These are phyloP conservation scores for Lentinus tigrinus DNA, from an alignment of 768 basidiomycete genomes.

Conservation along the genomic window DNA sequence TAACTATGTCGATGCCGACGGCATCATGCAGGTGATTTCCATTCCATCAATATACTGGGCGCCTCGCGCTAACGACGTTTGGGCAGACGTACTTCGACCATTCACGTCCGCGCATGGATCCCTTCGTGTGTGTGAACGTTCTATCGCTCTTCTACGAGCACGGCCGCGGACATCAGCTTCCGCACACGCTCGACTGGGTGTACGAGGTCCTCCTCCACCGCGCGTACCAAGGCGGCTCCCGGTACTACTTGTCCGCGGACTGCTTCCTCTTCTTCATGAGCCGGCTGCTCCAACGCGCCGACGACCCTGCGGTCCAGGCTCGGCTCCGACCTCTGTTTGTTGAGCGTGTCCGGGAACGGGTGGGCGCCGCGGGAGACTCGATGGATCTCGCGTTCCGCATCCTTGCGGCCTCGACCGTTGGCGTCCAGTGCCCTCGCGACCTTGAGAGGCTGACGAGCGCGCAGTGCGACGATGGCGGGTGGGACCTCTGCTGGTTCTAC, in stretches of 20 bases:
- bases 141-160: slow-evolving; percentile 49
- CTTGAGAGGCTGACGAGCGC: slow-evolving; percentile 42
- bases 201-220: slow-evolving; percentile 48
- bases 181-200: slow-evolving; percentile 47
- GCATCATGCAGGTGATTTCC: slow-evolving; percentile 36
- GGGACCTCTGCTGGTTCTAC: slow-evolving; percentile 56
- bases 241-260: slow-evolving; percentile 53
- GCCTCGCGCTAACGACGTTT: background rate
- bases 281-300: slow-evolving; percentile 40
- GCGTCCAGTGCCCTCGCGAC: slow-evolving; percentile 30
- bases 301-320: slow-evolving; percentile 34
- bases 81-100: slow-evolving; percentile 53
- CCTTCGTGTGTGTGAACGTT: slow-evolving; percentile 51
- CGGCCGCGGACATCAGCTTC: slow-evolving; percentile 46
- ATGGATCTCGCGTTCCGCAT: slow-evolving; percentile 60
- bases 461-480: slow-evolving; percentile 57
- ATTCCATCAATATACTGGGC: background rate
- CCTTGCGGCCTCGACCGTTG: slow-evolving; percentile 38
- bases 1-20: slow-evolving; percentile 45
- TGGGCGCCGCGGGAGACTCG: slow-evolving; percentile 49
- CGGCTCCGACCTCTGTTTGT: slow-evolving; percentile 40
- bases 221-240: slow-evolving; percentile 53
- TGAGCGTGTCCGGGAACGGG: slow-evolving; percentile 48
- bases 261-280: slow-evolving; percentile 52
- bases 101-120: slow-evolving; percentile 50